Evolutionary conservation across 106 monocot species (phyloP).

Genomic region (Dioscorea zingiberensis): DNA sequence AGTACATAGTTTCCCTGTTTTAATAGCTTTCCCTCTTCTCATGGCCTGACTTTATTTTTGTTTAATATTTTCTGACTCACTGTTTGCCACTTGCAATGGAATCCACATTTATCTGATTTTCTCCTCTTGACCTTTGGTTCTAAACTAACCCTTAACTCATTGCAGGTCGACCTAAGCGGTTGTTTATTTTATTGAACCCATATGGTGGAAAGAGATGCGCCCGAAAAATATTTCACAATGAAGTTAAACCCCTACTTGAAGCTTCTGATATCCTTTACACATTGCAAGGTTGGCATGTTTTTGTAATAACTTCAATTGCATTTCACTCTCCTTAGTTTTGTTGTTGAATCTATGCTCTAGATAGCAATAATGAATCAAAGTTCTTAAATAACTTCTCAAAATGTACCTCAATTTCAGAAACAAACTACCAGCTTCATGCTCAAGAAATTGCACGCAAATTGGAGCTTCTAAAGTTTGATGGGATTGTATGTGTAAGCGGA

Average conservation of each 20-base stretch:
- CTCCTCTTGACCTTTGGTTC: no score
- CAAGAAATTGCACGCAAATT: constrained; percentile 24
- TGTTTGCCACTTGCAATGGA: no score
- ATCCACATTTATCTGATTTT: no score
- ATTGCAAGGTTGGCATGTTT: constrained; percentile 58
- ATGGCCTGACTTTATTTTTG: no score
- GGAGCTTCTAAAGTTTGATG: constrained; percentile 28
- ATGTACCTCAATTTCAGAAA: constrained; percentile 12
- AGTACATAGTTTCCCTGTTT: no score
- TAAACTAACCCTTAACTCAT: no score
- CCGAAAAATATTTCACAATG: constrained; percentile 43
- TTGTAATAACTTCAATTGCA: neutral
- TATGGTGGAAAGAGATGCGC: constrained; percentile 79
- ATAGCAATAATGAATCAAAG: no score
- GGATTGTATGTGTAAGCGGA: constrained; percentile 42
- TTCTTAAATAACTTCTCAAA: no score
- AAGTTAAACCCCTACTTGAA: constrained; percentile 63
- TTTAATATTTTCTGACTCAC: no score
- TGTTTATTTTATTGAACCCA: constrained; percentile 82
- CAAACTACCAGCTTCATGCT: constrained; percentile 37
- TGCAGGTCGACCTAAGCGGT: constrained; percentile 65
- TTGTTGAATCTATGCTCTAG: no score
- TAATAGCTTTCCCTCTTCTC: no score
- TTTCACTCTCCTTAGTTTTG: no score
- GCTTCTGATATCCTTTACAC: constrained; percentile 59